Evolutionary conservation across 2,329 filamentous ascomycete genomes (phyloP), one percentile per base, ranked within the genome.

Genomic region (Scortechinia acanthostroma): DNA sequence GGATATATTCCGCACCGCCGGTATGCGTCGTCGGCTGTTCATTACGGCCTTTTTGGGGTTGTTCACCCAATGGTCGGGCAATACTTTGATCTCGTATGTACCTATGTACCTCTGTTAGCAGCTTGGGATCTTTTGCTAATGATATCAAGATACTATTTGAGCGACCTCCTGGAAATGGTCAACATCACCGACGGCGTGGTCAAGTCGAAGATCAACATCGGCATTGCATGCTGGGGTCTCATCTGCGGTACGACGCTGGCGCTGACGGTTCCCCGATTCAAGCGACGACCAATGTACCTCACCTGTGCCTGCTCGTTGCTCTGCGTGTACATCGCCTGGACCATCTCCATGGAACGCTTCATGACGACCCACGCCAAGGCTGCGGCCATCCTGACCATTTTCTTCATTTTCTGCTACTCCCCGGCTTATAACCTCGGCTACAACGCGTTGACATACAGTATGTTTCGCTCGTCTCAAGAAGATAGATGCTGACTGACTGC

Each of bases 391-490:
- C 52, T 81, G 22, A n/a, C n/a, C n/a, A n/a, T n/a, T n/a, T 72
- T 82, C 58, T 83, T 79, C 59, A 78, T 77, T 51, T 83, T 80
- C 49, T 63, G 68, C 3, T 83, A 80, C 56, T 70, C 69, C 6
- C 75, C 77, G 3, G 67, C 64, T 48, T 84, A 83, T 56, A 83
- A 83, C 52, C 68, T 83, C 43, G 79, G 77, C n/a, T 80, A 82
- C 57, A 84, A 83, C 54, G 76, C 80, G 14, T 63, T 85, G 45
- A 80, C 77, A 1, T 82, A 82, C 58, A 82, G 70, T 73, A 56
- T 60, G 69, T 55, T 22, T 20, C 17, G 22, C 22, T n/a, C 4
- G 20, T 4, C 10, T 30, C 17, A 28, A 42, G 13, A 14, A 17
- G 19, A 19, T 14, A 2, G 25, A 5, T 6, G 19, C 19, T 22